phyloP scores from a whole-genome alignment of 192 early-diverging fungal species.

The Pecoramyces ruminantium region DNA sequence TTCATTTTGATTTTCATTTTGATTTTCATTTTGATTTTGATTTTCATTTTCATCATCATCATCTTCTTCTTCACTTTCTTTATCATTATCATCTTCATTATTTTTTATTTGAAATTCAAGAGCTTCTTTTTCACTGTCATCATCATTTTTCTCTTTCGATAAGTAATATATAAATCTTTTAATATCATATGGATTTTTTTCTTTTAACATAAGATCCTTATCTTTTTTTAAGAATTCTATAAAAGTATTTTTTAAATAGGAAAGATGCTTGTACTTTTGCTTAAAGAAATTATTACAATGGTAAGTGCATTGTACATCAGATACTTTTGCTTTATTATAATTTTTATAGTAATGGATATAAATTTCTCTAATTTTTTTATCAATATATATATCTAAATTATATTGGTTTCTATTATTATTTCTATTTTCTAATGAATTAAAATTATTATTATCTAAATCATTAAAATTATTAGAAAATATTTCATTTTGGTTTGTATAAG shows the following conservation, averaged over 20 bases:
- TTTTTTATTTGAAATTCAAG: neutral
- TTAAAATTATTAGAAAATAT: too few relatives aligned
- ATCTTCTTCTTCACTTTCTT: neutral
- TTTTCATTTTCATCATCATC: neutral
- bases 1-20: neutral
- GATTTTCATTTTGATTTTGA: neutral
- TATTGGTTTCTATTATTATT: neutral
- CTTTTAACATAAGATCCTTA: neutral
- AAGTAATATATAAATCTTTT: neutral
- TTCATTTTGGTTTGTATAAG: too few relatives aligned
- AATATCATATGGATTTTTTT: neutral
- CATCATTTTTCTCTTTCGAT: neutral
- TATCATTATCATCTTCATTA: neutral
- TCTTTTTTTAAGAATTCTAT: neutral
- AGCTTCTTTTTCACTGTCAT: neutral
- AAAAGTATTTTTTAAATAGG: neutral
- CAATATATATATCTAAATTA: neutral
- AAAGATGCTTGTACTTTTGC: neutral
- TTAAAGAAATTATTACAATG: neutral
- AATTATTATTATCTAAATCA: too few relatives aligned
- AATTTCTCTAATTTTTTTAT: neutral
- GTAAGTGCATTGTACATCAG: neutral
- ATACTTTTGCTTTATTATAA: neutral
- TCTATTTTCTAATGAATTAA: too few relatives aligned
- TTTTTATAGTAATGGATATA: neutral